Evolutionary conservation across 2,329 filamentous ascomycete species (phyloP).

Genomic region (Taxawa tesnikishii): DNA sequence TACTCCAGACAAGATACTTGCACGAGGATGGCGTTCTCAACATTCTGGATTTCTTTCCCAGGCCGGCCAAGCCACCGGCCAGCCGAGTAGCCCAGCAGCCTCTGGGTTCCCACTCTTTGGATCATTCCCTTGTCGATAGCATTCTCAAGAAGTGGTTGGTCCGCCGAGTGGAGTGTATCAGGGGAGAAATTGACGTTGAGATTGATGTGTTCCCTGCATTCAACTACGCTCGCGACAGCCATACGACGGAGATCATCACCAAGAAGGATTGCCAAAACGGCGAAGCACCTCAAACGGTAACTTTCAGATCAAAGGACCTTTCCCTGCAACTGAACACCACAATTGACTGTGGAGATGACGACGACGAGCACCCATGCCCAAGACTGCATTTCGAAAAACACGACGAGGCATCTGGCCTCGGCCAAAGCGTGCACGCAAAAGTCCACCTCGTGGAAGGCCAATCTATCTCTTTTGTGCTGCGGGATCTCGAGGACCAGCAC

Average conservation of each 20-base stretch:
- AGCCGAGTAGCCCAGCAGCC: conserved; percentile 19
- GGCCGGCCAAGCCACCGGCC: conserved; percentile 44
- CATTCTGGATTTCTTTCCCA: conserved; percentile 63
- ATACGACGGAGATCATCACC: conserved; percentile 44
- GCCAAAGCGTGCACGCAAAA: conserved; percentile 50
- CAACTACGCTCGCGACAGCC: conserved; percentile 53
- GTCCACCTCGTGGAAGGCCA: conserved; percentile 54
- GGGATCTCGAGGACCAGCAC: conserved; percentile 48
- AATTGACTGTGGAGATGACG: conserved; percentile 46
- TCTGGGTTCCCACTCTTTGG: background rate
- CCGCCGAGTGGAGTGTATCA: conserved; percentile 59
- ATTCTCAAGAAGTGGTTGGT: conserved; percentile 61
- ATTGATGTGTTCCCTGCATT: conserved; percentile 63
- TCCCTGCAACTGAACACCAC: conserved; percentile 57
- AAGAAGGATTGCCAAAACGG: conserved; percentile 9
- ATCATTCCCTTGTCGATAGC: conserved; percentile 35
- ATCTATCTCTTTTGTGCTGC: conserved; percentile 55
- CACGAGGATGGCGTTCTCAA: conserved; percentile 64
- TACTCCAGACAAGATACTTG: conserved; percentile 66
- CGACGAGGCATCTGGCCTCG: conserved; percentile 38
- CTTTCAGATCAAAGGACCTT: conserved; percentile 46
- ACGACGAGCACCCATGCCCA: conserved; percentile 34
- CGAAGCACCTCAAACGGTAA: conserved; percentile 27
- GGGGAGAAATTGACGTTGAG: conserved; percentile 52
- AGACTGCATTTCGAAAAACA: conserved; percentile 44